Percentiles rank a stretch among this genome's conserved stretches.
Evolutionary conservation across 441 rosid genomes (phyloP).

Genomic region (Lepidium campestre): DNA sequence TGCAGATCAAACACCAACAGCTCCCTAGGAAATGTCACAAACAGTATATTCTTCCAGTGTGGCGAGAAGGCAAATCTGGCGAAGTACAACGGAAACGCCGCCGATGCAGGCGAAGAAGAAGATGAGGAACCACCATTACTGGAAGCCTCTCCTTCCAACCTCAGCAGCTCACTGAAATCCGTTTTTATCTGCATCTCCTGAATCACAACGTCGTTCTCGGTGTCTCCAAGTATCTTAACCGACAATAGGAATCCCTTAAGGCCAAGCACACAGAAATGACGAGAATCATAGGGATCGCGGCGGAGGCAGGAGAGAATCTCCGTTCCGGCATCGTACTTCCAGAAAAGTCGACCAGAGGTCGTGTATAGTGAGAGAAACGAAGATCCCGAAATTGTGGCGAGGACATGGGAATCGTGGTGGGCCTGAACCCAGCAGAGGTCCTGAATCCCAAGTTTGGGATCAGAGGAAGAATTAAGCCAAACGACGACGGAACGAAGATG

Average conservation of each 20-base stretch:
- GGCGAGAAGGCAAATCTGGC: constrained; percentile 82
- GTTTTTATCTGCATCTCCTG: constrained; percentile 57
- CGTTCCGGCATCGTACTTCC: constrained; percentile 74
- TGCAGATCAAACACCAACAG: constrained; percentile 84
- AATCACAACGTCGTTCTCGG: constrained; percentile 54
- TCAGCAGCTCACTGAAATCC: constrained; percentile 52
- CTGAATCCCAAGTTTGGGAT: constrained; percentile 65
- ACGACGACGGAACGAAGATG: constrained; percentile 55
- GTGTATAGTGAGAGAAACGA: constrained; percentile 57
- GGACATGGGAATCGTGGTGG: constrained; percentile 46
- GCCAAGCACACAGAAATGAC: constrained; percentile 74
- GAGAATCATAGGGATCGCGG: constrained; percentile 84
- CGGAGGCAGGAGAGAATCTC: constrained; percentile 78
- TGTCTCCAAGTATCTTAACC: constrained; percentile 57
- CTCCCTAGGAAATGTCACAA: constrained; percentile 84
- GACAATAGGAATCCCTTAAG: constrained; percentile 75
- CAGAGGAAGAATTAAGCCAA: constrained; percentile 56
- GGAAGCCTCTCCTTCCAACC: constrained; percentile 66
- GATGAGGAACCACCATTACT: constrained; percentile 36
- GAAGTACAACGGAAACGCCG: constrained; percentile 54
- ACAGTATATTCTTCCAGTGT: constrained; percentile 75
- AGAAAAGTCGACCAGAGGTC: constrained; percentile 43
- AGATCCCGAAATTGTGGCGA: constrained; percentile 72
- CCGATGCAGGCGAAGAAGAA: constrained; percentile 64
- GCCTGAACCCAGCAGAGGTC: constrained; percentile 83